Percentiles rank a stretch among this genome's conserved stretches.
Conservation (phyloP, 176 grass and related monocot species). For the Bothriochloa decipiens region DNA sequence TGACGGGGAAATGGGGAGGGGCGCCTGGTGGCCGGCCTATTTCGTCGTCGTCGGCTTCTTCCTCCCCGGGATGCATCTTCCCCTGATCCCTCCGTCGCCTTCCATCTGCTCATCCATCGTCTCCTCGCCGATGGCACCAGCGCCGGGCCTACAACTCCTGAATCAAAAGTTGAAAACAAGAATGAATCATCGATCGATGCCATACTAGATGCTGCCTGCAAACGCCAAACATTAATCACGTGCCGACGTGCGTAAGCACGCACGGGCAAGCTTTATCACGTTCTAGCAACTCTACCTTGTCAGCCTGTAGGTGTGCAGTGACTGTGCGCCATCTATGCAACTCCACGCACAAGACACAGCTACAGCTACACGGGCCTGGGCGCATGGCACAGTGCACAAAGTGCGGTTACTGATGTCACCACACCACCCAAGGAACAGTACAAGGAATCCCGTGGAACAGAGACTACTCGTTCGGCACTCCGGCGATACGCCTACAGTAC, state of each 20-base stretch:
- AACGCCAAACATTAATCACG: not conserved
- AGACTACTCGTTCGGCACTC: not conserved
- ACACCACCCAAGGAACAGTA: not conserved
- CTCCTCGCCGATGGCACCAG: constrained; percentile 42
- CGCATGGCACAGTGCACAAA: not conserved
- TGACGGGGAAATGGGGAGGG: not conserved
- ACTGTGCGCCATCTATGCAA: not conserved
- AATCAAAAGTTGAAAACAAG: not conserved
- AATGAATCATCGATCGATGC: not conserved
- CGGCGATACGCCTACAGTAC: not conserved
- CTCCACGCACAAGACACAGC: not conserved
- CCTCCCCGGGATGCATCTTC: constrained; percentile 82
- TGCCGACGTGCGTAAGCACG: not conserved
- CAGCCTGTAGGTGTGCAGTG: not conserved
- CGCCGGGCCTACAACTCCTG: constrained; percentile 71
- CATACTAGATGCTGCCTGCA: not conserved
- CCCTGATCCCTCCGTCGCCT: constrained; percentile 50
- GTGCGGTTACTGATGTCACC: not conserved
- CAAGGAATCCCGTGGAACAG: not conserved
- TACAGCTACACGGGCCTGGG: not conserved
- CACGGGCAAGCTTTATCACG: too few relatives aligned
- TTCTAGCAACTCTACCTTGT: not conserved
- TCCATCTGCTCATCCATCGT: constrained; percentile 34
- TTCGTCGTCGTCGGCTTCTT: constrained; percentile 38
- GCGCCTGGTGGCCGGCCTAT: not conserved